Conservation (phyloP, 768 basidiomycete species). For the Pluteus cervinus region DNA sequence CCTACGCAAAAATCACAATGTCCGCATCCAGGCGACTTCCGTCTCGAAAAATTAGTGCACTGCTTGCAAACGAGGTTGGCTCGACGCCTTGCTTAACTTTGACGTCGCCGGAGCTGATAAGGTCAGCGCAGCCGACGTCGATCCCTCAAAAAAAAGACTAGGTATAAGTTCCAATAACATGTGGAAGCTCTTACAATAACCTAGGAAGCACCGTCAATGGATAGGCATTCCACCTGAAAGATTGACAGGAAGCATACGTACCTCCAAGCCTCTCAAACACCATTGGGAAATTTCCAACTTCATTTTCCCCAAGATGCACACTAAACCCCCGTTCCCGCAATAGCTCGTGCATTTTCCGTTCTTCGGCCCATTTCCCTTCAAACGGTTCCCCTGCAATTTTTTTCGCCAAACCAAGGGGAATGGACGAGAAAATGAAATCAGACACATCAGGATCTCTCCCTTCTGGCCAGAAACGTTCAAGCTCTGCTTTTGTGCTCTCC, state of each 20-base stretch:
- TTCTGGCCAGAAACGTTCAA: slow-evolving; percentile 14
- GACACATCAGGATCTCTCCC: slow-evolving; percentile 13
- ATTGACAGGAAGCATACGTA: slow-evolving; percentile 9
- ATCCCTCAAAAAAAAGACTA: slow-evolving; percentile 15
- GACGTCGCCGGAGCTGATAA: slow-evolving; percentile 49
- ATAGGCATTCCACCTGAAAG: neutral
- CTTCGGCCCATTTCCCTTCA: slow-evolving; percentile 17
- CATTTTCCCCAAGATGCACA: slow-evolving; percentile 27
- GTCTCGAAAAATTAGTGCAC: slow-evolving; percentile 31
- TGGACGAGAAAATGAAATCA: slow-evolving; percentile 18
- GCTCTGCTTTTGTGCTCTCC: neutral
- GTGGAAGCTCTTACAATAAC: neutral
- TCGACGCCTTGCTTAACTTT: slow-evolving; percentile 50
- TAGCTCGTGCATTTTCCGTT: slow-evolving; percentile 27
- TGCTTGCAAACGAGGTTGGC: slow-evolving; percentile 27
- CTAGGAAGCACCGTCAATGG: neutral
- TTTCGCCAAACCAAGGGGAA: slow-evolving; percentile 19
- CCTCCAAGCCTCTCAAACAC: slow-evolving; percentile 26
- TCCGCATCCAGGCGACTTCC: slow-evolving; percentile 34
- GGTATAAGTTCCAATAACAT: too few relatives aligned
- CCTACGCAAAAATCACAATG: slow-evolving; percentile 39
- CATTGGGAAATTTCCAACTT: slow-evolving; percentile 21
- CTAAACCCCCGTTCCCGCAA: slow-evolving; percentile 29
- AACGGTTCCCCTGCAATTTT: slow-evolving; percentile 11
- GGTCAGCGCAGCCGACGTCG: slow-evolving; percentile 44